These are phyloP conservation scores for Pseudogymnoascus sp. DNA, from an alignment of 2,329 filamentous ascomycete species.

Conservation along the genomic window DNA sequence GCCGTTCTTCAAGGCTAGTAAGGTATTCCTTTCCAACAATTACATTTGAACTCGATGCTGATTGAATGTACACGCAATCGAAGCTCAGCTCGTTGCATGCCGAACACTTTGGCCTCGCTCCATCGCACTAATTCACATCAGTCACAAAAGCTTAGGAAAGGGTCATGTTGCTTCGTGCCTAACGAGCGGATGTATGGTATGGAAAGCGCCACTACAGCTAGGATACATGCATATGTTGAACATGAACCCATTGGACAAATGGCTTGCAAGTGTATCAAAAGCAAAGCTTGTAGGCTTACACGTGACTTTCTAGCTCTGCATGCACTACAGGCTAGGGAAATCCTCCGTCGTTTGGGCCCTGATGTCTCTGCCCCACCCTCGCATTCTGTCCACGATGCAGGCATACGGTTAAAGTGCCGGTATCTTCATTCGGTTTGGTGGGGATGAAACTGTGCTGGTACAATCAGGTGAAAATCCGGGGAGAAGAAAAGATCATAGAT, in stretches of 20 bases:
- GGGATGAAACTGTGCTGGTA: not conserved
- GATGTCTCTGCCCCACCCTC: constrained; percentile 6
- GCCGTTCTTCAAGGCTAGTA: constrained; percentile 24
- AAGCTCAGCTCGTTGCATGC: constrained; percentile 37
- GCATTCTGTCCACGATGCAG: not conserved
- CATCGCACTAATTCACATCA: constrained; percentile 36
- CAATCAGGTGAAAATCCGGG: not conserved
- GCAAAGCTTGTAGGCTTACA: constrained; percentile 19
- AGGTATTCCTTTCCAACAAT: constrained; percentile 37
- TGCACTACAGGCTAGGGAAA: constrained; percentile 36
- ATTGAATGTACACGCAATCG: constrained; percentile 39
- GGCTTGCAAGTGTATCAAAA: not conserved
- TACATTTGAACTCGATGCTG: constrained; percentile 32
- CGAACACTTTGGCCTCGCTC: constrained; percentile 37
- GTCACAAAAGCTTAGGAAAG: constrained; percentile 6
- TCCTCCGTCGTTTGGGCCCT: constrained; percentile 32
- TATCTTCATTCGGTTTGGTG: not conserved
- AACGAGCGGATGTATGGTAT: not conserved
- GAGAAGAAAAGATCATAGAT: not conserved
- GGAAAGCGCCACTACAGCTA: not conserved
- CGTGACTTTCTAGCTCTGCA: constrained; percentile 34
- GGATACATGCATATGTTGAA: not conserved
- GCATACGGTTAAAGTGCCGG: not conserved
- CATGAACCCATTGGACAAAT: not conserved
- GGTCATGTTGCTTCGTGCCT: not conserved